These are phyloP conservation scores for Pseudogymnoascus sp. DNA, from an alignment of 2,329 filamentous ascomycete species.

Conservation along the genomic window DNA sequence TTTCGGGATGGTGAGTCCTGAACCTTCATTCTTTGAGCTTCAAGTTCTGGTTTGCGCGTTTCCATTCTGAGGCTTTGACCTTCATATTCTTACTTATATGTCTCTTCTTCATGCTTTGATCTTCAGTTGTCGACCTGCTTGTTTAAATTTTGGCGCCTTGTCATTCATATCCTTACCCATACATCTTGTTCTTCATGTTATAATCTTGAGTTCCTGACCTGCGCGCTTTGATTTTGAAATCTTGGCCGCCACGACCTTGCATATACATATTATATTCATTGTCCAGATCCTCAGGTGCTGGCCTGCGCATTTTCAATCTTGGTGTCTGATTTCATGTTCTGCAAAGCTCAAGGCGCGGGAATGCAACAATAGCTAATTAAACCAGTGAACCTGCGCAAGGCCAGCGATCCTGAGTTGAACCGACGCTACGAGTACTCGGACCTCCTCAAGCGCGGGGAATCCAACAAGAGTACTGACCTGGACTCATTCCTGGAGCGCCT, in stretches of 20 bases:
- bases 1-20: neutral
- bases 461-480: neutral
- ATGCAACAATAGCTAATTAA: neutral
- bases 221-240: neutral
- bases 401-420: neutral
- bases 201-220: neutral
- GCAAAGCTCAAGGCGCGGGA: neutral
- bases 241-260: neutral
- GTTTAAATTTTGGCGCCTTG: neutral
- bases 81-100: neutral
- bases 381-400: neutral
- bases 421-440: neutral
- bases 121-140: neutral
- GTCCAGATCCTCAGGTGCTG: neutral
- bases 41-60: neutral
- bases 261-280: neutral
- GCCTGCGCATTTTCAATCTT: neutral
- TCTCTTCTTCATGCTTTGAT: neutral
- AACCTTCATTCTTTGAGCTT: neutral
- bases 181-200: neutral
- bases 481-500: conserved; percentile 1
- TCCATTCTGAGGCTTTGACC: neutral
- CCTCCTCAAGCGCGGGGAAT: neutral
- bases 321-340: neutral
- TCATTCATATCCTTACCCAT: neutral